Base-by-base conservation (phyloP, 768 basidiomycete genomes). In the Suillus occidentalis region DNA sequence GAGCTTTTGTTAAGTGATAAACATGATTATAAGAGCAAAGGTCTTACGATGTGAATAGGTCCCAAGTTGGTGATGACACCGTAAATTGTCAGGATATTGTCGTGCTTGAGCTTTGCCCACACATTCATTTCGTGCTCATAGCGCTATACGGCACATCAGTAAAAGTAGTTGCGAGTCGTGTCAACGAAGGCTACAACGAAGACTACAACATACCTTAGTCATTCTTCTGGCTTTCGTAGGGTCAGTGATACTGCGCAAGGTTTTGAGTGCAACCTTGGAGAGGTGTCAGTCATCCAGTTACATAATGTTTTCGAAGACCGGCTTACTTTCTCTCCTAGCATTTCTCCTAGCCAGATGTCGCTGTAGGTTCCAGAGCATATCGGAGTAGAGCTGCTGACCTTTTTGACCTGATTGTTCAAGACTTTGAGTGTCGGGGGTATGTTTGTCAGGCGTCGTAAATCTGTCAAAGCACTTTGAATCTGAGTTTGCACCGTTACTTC, bases 1-100 rank as follows among this genome's bases (percentile, higher is more conserved):
- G 8, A 28, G 4, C 18, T 52, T 50, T 64, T 45, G 63, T 42
- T 6, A 60, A 34, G 28, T 34, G 31, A 40, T 42, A 50, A 20
- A 6, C 18, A 37, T 3, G 6, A 62, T 39, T 10, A 47, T 20
- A 63, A 62, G 60, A 63, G 53, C 10, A 10, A 39, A 36, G 47
- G 39, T 64, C 73, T 16, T 69, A 79, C 86, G 71, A 84, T 85
- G 67, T 86, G 80, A 56, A 87, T 76, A 50, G 81, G 80, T 0
- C 84, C 85, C 63, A 83, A 76, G 65, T 86, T 78, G 6, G 84
- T 85, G 3, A 86, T 83, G 60, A 87, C 81, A 5, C 87, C 86
- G 67, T 85, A 81, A 69, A 88, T 82, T n/a, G 83, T 65, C 50
- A 75, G 69, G 22, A 75, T 69, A 60, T 88, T 81, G n/a, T 79